Evolutionary conservation across 176 grass and related monocot genomes (phyloP).

Genomic region (Typha latifolia): DNA sequence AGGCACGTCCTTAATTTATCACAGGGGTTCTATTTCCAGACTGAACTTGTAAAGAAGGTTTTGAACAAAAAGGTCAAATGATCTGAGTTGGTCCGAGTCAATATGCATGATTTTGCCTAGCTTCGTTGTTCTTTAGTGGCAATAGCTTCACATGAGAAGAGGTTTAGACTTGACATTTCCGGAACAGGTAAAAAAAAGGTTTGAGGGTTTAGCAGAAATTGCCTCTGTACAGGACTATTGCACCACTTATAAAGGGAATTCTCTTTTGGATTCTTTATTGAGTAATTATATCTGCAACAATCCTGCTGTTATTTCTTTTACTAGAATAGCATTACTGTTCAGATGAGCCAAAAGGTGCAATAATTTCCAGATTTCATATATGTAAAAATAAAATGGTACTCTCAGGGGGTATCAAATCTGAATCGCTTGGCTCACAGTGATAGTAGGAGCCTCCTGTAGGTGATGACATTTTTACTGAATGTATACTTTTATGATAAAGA

Average conservation of each 20-base stretch:
- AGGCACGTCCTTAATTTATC: too few relatives aligned
- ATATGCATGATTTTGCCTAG: neutral
- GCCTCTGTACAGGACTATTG: neutral
- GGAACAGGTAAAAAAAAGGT: neutral
- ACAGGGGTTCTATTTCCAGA: neutral
- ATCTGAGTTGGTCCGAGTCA: neutral
- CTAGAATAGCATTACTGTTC: neutral
- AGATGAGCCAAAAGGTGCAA: too few relatives aligned
- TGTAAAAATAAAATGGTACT: too few relatives aligned
- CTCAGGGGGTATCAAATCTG: too few relatives aligned
- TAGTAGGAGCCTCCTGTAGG: too few relatives aligned
- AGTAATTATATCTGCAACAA: neutral
- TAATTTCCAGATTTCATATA: too few relatives aligned
- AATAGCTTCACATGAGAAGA: neutral
- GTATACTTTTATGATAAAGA: too few relatives aligned
- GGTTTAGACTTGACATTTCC: neutral
- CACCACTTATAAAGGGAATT: neutral
- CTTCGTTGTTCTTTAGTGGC: neutral
- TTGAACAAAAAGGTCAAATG: neutral
- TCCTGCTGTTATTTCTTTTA: neutral
- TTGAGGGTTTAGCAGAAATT: neutral
- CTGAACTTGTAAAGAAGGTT: neutral
- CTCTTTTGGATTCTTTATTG: neutral
- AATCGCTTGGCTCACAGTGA: too few relatives aligned
- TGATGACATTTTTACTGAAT: too few relatives aligned